These are phyloP conservation scores for Laetiporus sulphureus DNA, from an alignment of 1,284 basidiomycete species.

Conservation along the genomic window DNA sequence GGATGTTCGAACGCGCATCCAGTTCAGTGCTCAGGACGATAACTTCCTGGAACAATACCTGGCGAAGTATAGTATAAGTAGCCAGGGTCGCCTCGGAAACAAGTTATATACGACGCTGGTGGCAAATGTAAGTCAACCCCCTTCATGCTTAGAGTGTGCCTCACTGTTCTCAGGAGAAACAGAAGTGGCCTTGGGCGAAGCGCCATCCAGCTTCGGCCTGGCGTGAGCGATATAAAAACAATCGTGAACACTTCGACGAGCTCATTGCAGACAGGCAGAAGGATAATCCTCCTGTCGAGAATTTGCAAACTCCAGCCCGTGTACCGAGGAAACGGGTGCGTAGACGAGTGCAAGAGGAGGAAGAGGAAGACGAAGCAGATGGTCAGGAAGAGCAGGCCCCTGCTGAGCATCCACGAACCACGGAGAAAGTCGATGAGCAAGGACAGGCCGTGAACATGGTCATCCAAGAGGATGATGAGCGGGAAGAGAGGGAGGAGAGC, in stretches of 20 bases:
- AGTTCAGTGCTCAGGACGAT: constrained; percentile 65
- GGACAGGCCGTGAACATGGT: background rate
- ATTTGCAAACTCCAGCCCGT: too few relatives aligned
- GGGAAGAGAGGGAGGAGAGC: too few relatives aligned
- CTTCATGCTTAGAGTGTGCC: background rate
- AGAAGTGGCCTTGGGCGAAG: constrained; percentile 45
- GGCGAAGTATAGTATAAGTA: constrained; percentile 56
- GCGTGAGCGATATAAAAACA: constrained; percentile 73
- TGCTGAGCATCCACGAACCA: background rate
- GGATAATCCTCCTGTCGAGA: background rate
- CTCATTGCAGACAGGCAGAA: constrained; percentile 35
- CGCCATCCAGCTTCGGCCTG: constrained; percentile 74
- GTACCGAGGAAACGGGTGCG: too few relatives aligned
- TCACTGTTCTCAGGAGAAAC: background rate
- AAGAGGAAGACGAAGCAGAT: constrained; percentile 4
- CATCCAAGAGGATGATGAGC: background rate
- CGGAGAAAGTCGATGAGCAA: background rate
- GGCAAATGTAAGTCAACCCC: constrained; percentile 7
- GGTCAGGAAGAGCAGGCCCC: background rate
- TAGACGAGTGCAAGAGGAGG: too few relatives aligned
- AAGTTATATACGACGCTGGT: constrained; percentile 51
- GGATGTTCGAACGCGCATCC: constrained; percentile 34
- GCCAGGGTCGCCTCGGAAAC: constrained; percentile 67
- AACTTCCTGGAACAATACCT: constrained; percentile 60
- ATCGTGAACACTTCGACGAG: constrained; percentile 46